Evolutionary conservation across 352 stramenopile species (phyloP).

Genomic region (Phytopythium mirpurense): DNA sequence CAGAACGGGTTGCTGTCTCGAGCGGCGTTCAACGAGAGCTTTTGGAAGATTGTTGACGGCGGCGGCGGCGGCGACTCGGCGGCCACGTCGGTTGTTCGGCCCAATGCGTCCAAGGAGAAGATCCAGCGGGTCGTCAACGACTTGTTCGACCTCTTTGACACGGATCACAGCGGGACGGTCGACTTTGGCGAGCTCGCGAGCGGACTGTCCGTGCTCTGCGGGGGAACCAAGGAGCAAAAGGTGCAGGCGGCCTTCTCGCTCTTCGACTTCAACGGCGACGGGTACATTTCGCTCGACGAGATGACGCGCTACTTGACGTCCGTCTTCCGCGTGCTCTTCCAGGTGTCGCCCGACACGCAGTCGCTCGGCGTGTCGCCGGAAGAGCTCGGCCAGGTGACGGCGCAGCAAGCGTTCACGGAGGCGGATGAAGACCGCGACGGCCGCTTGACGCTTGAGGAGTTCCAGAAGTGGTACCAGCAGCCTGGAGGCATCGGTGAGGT

Average conservation of each 20-base stretch:
- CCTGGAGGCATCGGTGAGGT: slow-evolving; percentile 65
- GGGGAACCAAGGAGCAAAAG: slow-evolving; percentile 83
- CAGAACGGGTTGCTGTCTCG: slow-evolving; percentile 66
- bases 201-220: slow-evolving; percentile 78
- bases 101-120: slow-evolving; percentile 20
- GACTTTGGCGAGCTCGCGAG: slow-evolving; percentile 83
- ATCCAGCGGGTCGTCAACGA: slow-evolving; percentile 54
- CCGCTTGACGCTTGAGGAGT: slow-evolving; percentile 78
- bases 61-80: neutral
- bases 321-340: slow-evolving; percentile 83
- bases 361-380: slow-evolving; percentile 60
- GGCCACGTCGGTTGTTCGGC: slow-evolving; percentile 9
- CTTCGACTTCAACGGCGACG: slow-evolving; percentile 88
- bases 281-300: slow-evolving; percentile 82
- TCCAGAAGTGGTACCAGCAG: slow-evolving; percentile 82
- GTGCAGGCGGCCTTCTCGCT: slow-evolving; percentile 79
- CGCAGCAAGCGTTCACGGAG: slow-evolving; percentile 71
- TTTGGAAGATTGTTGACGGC: slow-evolving; percentile 55
- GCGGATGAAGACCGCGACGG: slow-evolving; percentile 69
- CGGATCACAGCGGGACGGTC: slow-evolving; percentile 60
- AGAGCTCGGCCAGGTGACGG: slow-evolving; percentile 74
- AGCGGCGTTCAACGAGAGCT: slow-evolving; percentile 75
- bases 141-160: slow-evolving; percentile 82
- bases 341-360: slow-evolving; percentile 64
- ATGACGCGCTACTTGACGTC: slow-evolving; percentile 87